phyloP scores from a whole-genome alignment of 495 filamentous ascomycete genomes.

The Trichoderma gamsii region DNA sequence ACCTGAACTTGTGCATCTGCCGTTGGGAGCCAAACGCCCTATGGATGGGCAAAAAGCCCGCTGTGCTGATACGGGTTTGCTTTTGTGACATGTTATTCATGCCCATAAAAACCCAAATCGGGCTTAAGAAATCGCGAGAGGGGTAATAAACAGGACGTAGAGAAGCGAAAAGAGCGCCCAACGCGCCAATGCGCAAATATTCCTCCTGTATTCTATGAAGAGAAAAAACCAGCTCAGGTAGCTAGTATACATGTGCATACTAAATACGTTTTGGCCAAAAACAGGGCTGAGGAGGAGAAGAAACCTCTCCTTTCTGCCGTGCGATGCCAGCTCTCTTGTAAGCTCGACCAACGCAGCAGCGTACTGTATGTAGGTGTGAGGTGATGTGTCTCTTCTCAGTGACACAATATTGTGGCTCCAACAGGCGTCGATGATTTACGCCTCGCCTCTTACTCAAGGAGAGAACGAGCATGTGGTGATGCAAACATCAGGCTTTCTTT shows the following conservation, averaged over 20 bases:
- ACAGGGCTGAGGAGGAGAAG: not conserved
- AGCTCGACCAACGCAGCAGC: not conserved
- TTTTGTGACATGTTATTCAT: not conserved
- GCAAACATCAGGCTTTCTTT: not conserved
- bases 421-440: not conserved
- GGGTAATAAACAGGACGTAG: too few species aligned
- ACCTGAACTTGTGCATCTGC: not conserved
- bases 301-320: too few species aligned
- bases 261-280: not conserved
- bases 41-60: not conserved
- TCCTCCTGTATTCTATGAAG: not conserved
- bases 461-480: not conserved
- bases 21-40: not conserved
- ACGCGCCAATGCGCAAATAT: too few species aligned
- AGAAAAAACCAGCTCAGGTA: not conserved
- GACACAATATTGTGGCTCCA: constrained; percentile 6
- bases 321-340: too few species aligned
- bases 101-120: not conserved
- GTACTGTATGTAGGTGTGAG: not conserved
- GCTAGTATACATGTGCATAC: not conserved
- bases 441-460: not conserved
- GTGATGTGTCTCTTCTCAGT: not conserved
- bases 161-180: too few species aligned
- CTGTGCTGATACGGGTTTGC: not conserved
- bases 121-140: not conserved